Evolutionary conservation across 2,329 filamentous ascomycete species (phyloP), one percentile per base, ranked within the genome.

Genomic region (Decorospora gaudefroyi): DNA sequence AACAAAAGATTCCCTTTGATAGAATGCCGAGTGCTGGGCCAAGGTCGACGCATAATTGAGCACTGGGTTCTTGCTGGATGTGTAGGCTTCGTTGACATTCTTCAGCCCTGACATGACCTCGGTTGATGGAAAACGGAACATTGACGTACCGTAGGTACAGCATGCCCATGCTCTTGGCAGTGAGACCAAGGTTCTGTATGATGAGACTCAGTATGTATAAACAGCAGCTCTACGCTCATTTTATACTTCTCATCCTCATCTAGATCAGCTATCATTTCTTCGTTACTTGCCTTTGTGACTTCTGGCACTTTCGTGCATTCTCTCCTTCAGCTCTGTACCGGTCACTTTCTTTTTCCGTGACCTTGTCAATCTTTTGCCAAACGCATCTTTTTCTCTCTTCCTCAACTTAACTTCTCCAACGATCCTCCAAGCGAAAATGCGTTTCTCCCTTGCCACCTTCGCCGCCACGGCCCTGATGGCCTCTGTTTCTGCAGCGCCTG

Each of bases 401-500:
- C 23, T 26, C 16, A n/a, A 36, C 11, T 28, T 12, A 22, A 43
- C 6, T 9, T 28, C 10, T 22, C 39, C 12, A n/a, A 21, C 30
- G 19, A 26, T n/a, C n/a, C n/a, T n/a, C 8, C 21, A 12, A 49
- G 7, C 40, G 48, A 50, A 13, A 19, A 63, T 63, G 60, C 59
- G 51, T 36, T 58, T 62, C 49, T 51, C 54, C 32, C 41, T 55
- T 15, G 47, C 48, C 10, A 60, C 60, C 17, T 41, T 62, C 27
- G 49, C 55, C 29, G 44, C 57, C 7, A 46, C 50, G 32, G 53
- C 55, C 25, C 41, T 57, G 35, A 34, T 63, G 28, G 32, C 60
- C n/a, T 44, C 55, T 12, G 51, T 45, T 33, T 46, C 46, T 17
- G 50, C 60, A 3, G 57, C 52, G 15, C 51, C 50, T 32, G 57